Conservation (phyloP, 345 rosid genomes). For the Corchorus olitorius region DNA sequence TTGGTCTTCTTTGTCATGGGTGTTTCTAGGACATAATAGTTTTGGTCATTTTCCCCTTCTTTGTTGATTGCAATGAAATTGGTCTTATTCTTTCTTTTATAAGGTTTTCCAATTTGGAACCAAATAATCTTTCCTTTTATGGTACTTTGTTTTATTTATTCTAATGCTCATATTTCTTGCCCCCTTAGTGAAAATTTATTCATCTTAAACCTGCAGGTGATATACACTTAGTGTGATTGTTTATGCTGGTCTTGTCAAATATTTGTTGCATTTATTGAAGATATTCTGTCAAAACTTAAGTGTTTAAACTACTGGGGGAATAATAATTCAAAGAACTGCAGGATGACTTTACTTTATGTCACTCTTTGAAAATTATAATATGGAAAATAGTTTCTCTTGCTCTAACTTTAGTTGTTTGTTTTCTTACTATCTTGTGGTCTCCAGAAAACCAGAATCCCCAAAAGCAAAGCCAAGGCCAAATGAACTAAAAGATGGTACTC, state of each 20-base stretch:
- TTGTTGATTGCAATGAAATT: background rate
- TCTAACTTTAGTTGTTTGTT: background rate
- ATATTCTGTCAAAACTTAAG: background rate
- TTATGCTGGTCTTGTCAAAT: constrained; percentile 18
- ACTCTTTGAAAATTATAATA: background rate
- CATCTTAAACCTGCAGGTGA: no score
- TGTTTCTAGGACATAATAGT: background rate
- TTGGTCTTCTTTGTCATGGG: background rate
- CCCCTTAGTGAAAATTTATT: background rate
- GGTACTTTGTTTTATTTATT: background rate
- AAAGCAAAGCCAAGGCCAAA: constrained; percentile 63
- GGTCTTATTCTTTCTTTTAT: background rate
- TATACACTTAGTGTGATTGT: background rate
- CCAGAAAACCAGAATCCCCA: constrained; percentile 89
- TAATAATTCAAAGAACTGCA: background rate
- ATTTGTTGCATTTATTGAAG: background rate
- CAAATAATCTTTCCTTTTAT: background rate
- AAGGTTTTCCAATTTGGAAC: background rate
- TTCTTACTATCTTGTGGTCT: constrained; percentile 10
- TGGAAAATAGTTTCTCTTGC: background rate
- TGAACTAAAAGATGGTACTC: constrained; percentile 86
- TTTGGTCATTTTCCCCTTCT: background rate
- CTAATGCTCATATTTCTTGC: background rate
- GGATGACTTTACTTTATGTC: background rate
- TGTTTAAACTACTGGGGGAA: no score